Conservation (phyloP, 139 green algal genomes). For the Edaphochlamys debaryana region DNA sequence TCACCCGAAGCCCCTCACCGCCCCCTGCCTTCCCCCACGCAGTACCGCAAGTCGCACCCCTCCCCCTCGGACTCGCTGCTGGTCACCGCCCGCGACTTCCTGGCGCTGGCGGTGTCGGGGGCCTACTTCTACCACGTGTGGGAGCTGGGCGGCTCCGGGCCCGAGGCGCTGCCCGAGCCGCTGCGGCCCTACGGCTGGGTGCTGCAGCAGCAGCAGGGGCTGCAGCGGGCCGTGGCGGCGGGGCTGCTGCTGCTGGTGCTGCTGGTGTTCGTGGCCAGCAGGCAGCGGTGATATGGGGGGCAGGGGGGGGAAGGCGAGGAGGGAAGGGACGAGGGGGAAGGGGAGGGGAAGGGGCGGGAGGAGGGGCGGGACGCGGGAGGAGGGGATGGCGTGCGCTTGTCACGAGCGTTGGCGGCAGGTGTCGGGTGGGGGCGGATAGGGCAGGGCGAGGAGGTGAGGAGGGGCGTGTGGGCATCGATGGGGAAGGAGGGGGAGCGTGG, state of each 20-base stretch:
- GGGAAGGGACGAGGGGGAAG: too few relatives aligned
- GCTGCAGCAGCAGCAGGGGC: constrained; percentile 11
- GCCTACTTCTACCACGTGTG: constrained; percentile 50
- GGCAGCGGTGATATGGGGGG: too few relatives aligned
- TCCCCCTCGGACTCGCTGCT: background rate
- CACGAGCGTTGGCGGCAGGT: too few relatives aligned
- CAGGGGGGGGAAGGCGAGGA: too few relatives aligned
- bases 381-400: too few relatives aligned
- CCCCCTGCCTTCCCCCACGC: background rate
- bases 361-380: too few relatives aligned
- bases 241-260: constrained; percentile 50
- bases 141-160: constrained; percentile 27
- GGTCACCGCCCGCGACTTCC: constrained; percentile 26
- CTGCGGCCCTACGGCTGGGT: constrained; percentile 44
- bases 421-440: too few relatives aligned
- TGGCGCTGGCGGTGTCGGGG: constrained; percentile 26
- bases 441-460: too few relatives aligned
- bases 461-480: too few relatives aligned
- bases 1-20: background rate
- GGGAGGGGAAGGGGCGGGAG: too few relatives aligned
- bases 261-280: constrained; percentile 26
- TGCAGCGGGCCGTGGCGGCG: constrained; percentile 45
- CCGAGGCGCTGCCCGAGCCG: constrained; percentile 1
- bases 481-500: too few relatives aligned
- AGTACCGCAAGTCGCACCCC: background rate